Conservation (phyloP, 2,329 filamentous ascomycete genomes). For the Fusarium sp. region DNA sequence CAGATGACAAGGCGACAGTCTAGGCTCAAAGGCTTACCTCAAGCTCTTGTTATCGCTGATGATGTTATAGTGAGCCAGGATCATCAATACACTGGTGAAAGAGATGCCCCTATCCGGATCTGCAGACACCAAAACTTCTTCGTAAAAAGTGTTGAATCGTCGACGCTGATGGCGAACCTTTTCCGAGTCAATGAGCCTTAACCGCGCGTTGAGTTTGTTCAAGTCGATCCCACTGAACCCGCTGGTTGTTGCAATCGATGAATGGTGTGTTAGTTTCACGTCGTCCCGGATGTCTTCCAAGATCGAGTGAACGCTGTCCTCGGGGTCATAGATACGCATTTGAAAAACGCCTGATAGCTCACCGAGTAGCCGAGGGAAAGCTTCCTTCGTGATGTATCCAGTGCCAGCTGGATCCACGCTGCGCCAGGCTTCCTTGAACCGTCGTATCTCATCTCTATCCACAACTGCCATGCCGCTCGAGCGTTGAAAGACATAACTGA, state of each 20-base stretch:
- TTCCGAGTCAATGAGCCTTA: conserved; percentile 78
- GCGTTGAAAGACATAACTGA: conserved; percentile 98
- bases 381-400: conserved; percentile 90
- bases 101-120: conserved; percentile 90
- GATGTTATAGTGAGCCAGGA: conserved; percentile 97
- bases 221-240: conserved; percentile 75
- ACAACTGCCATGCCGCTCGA: conserved; percentile 93
- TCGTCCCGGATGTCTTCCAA: conserved; percentile 83
- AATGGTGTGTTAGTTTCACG: conserved; percentile 63
- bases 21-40: conserved; percentile 62
- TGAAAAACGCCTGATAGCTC: conserved; percentile 96
- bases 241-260: conserved; percentile 65
- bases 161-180: conserved; percentile 80
- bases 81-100: conserved; percentile 93
- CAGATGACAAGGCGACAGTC: not conserved
- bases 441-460: conserved; percentile 91
- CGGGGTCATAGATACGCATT: conserved; percentile 94
- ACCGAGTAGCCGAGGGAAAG: conserved; percentile 87
- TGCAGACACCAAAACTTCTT: conserved; percentile 93
- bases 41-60: conserved; percentile 98
- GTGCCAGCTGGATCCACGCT: conserved; percentile 92
- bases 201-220: conserved; percentile 76
- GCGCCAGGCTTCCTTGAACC: conserved; percentile 98
- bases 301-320: conserved; percentile 87
- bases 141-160: conserved; percentile 94